Evolutionary conservation across 75 land plant genomes (phyloP).

Genomic region (Cunninghamia lanceolata): DNA sequence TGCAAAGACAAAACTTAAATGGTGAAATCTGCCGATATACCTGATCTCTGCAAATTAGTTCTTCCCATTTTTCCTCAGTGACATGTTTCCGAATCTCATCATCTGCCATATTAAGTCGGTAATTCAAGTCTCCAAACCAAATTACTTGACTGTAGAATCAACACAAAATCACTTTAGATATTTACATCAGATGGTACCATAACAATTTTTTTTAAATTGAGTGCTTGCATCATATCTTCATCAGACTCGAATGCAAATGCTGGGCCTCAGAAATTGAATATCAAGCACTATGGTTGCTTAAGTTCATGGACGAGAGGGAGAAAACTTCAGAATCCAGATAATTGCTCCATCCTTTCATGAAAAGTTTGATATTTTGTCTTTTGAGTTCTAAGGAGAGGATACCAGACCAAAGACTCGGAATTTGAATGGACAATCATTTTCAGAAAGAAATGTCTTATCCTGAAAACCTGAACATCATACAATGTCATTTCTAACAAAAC

Average conservation of each 20-base stretch:
- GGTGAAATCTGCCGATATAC: conserved; percentile 16
- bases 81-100: conserved; percentile 36
- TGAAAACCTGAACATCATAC: too few relatives aligned
- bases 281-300: neutral
- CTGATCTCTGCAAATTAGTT: conserved; percentile 70
- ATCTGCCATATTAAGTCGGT: conserved; percentile 49
- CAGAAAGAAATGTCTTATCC: too few relatives aligned
- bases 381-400: too few relatives aligned
- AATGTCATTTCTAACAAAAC: too few relatives aligned
- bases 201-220: too few relatives aligned
- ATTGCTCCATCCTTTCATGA: too few relatives aligned
- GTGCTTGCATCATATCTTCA: too few relatives aligned
- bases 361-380: too few relatives aligned
- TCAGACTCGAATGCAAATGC: neutral
- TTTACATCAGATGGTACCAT: neutral
- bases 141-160: conserved; percentile 55
- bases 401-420: too few relatives aligned
- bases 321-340: neutral
- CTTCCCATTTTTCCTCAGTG: conserved; percentile 54
- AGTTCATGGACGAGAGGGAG: neutral
- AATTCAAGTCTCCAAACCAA: conserved; percentile 92
- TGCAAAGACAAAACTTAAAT: neutral
- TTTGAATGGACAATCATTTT: too few relatives aligned
- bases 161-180: neutral
- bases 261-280: neutral